phyloP scores from a whole-genome alignment of 2,329 filamentous ascomycete species.

The Stylonectria norvegica region DNA sequence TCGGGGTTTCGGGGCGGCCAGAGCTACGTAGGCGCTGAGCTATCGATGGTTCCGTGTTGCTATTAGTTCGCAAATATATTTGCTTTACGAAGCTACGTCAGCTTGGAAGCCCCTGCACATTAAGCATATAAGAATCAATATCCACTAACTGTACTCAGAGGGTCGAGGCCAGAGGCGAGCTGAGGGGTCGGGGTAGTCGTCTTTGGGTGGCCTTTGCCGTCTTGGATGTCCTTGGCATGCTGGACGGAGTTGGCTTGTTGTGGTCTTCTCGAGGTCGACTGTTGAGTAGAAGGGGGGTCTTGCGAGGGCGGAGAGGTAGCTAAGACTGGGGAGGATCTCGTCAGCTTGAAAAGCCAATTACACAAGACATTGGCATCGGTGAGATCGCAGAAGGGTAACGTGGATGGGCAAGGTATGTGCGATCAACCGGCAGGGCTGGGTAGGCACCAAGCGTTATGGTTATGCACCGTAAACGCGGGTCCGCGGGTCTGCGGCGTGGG shows the following conservation, averaged over 20 bases:
- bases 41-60: conserved; percentile 42
- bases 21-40: conserved; percentile 53
- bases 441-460: too few relatives aligned
- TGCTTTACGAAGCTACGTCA: conserved; percentile 26
- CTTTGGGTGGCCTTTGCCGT: conserved; percentile 28
- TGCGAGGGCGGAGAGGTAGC: conserved; percentile 22
- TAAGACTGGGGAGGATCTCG: conserved; percentile 14
- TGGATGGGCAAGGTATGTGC: not conserved
- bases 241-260: conserved; percentile 61
- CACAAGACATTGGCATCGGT: not conserved
- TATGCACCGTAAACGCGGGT: too few relatives aligned
- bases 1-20: conserved; percentile 50
- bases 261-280: conserved; percentile 24
- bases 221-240: conserved; percentile 30
- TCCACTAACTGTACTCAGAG: conserved; percentile 36
- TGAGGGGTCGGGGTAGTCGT: conserved; percentile 19
- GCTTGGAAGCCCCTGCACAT: not conserved
- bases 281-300: conserved; percentile 23
- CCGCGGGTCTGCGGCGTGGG: too few relatives aligned
- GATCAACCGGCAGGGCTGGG: too few relatives aligned
- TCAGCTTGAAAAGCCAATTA: conserved; percentile 25
- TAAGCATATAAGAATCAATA: not conserved
- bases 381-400: not conserved
- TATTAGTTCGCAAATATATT: conserved; percentile 40
- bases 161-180: conserved; percentile 32